These are phyloP conservation scores for Saccharata proteae DNA, from an alignment of 2,329 filamentous ascomycete species.

Conservation along the genomic window DNA sequence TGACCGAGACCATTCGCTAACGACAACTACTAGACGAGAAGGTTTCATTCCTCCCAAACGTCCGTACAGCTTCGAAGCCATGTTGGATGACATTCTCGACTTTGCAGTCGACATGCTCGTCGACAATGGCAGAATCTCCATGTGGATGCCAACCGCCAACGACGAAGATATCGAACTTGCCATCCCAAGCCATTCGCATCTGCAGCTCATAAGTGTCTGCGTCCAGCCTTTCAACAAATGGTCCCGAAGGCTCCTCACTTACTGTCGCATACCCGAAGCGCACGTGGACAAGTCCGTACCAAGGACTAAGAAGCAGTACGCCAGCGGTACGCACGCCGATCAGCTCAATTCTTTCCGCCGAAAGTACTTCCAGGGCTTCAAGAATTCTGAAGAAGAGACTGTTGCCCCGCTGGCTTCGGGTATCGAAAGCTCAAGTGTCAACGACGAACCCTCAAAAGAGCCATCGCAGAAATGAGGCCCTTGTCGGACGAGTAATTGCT, in stretches of 20 bases:
- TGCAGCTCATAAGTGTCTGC: constrained; percentile 65
- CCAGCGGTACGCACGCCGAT: constrained; percentile 43
- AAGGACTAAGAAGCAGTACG: constrained; percentile 20
- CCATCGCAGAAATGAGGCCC: too few relatives aligned
- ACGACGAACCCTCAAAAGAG: too few relatives aligned
- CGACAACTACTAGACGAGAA: constrained; percentile 32
- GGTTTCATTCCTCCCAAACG: constrained; percentile 78
- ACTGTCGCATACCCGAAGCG: constrained; percentile 50
- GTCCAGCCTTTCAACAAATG: constrained; percentile 86
- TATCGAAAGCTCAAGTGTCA: too few relatives aligned
- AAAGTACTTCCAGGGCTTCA: constrained; percentile 33
- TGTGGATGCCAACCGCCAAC: constrained; percentile 89
- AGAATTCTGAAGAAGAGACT: constrained; percentile 11
- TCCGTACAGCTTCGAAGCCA: constrained; percentile 81
- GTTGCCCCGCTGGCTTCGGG: background rate
- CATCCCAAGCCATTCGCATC: constrained; percentile 62
- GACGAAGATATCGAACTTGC: constrained; percentile 54
- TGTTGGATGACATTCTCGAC: constrained; percentile 78
- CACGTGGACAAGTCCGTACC: constrained; percentile 4
- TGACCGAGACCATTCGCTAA: constrained; percentile 4
- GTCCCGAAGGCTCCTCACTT: constrained; percentile 82
- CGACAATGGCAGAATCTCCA: constrained; percentile 65
- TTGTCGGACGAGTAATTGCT: too few relatives aligned
- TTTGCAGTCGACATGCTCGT: constrained; percentile 71
- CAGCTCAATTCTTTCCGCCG: constrained; percentile 57